These are phyloP conservation scores for Zopfia rhizophila DNA, from an alignment of 2,329 filamentous ascomycete species.

Conservation along the genomic window DNA sequence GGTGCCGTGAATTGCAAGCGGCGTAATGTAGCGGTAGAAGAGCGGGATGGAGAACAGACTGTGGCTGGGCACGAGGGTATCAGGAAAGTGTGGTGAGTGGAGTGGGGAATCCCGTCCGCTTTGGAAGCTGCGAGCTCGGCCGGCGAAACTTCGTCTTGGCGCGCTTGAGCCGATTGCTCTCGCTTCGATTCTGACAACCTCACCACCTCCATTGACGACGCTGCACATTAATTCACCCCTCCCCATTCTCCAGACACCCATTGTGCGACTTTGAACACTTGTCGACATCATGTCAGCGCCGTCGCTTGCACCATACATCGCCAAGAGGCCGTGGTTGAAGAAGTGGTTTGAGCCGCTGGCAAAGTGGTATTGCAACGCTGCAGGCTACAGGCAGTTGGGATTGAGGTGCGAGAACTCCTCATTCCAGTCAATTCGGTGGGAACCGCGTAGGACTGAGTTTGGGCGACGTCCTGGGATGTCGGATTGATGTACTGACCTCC, in stretches of 20 bases:
- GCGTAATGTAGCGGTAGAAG: neutral
- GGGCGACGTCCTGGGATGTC: constrained; percentile 8
- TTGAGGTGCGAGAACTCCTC: constrained; percentile 72
- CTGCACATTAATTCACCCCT: constrained; percentile 37
- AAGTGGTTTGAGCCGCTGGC: constrained; percentile 82
- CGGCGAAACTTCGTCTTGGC: constrained; percentile 16
- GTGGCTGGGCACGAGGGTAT: constrained; percentile 11
- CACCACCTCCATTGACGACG: constrained; percentile 23
- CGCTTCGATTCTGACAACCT: constrained; percentile 27
- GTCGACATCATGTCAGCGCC: constrained; percentile 72
- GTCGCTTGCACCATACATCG: constrained; percentile 78
- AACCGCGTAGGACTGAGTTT: neutral
- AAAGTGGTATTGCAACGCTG: constrained; percentile 87
- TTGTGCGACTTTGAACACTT: constrained; percentile 25
- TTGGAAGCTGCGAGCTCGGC: constrained; percentile 20
- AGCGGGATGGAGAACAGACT: constrained; percentile 2
- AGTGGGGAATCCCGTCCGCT: constrained; percentile 20
- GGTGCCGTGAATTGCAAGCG: constrained; percentile 7
- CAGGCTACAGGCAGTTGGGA: constrained; percentile 93
- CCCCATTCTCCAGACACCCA: constrained; percentile 29
- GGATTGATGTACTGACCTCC: constrained; percentile 43
- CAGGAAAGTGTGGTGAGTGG: constrained; percentile 13
- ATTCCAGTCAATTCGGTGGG: constrained; percentile 6
- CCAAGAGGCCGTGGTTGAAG: constrained; percentile 86
- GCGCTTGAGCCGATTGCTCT: constrained; percentile 23